These are phyloP conservation scores for Hymenoscyphus fructigenus DNA, from an alignment of 2,329 filamentous ascomycete genomes.

Conservation along the genomic window DNA sequence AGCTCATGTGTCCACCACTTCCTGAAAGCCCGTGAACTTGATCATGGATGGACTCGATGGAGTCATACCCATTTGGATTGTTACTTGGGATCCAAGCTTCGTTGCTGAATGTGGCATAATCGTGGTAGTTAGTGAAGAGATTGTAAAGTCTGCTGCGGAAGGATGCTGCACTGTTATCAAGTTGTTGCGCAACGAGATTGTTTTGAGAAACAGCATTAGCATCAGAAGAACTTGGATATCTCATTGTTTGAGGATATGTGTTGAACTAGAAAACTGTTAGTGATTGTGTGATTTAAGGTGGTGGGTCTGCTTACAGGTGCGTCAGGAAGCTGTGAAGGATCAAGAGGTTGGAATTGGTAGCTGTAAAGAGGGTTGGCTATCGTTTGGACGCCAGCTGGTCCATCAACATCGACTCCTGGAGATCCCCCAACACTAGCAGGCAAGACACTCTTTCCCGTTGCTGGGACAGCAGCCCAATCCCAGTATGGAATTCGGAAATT, in stretches of 20 bases:
- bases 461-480: constrained; percentile 49
- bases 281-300: not conserved
- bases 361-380: constrained; percentile 54
- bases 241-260: constrained; percentile 58
- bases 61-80: constrained; percentile 53
- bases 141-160: constrained; percentile 65
- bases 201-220: constrained; percentile 57
- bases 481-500: constrained; percentile 48
- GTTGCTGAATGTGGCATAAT: constrained; percentile 69
- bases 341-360: constrained; percentile 47
- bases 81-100: constrained; percentile 58
- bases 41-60: constrained; percentile 64
- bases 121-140: constrained; percentile 64
- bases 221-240: constrained; percentile 47
- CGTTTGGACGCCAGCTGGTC: constrained; percentile 46
- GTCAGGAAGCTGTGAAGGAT: constrained; percentile 53
- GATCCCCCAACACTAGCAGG: constrained; percentile 48
- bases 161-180: constrained; percentile 53
- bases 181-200: constrained; percentile 50
- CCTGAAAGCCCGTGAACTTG: constrained; percentile 60
- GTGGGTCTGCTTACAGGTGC: constrained; percentile 51
- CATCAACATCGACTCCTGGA: constrained; percentile 48
- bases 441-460: constrained; percentile 48
- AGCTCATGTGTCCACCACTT: constrained; percentile 51
- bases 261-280: constrained; percentile 48